A percentile compares a stretch with the other conserved stretches of the same genome.
Evolutionary conservation across 805 yeast genomes (phyloP).

Genomic region (Candida andamanensis): DNA sequence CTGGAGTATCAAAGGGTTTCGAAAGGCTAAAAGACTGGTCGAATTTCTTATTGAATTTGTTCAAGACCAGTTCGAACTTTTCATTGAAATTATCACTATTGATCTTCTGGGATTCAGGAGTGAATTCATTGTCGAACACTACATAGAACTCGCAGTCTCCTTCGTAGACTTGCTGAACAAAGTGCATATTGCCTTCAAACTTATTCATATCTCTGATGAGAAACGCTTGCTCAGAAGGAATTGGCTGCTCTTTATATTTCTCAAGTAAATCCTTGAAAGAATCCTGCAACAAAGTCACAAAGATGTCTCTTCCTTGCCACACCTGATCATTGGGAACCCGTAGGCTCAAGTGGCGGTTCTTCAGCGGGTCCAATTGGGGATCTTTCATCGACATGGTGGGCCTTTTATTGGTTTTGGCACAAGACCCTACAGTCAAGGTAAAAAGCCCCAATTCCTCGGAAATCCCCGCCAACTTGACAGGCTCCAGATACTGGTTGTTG

Average conservation of each 20-base stretch:
- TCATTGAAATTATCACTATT: conserved; percentile 29
- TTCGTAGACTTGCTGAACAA: conserved; percentile 67
- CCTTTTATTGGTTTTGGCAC: conserved; percentile 37
- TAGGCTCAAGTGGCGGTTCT: conserved; percentile 62
- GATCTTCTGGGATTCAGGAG: conserved; percentile 36
- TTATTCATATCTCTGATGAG: conserved; percentile 53
- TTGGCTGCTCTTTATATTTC: conserved; percentile 14
- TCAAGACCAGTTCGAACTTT: conserved; percentile 27
- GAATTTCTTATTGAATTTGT: conserved; percentile 51
- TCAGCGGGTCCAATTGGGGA: conserved; percentile 45
- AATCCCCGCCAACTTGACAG: conserved; percentile 36
- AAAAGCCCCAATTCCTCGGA: conserved; percentile 68
- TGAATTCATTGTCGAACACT: conserved; percentile 45
- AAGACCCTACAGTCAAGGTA: conserved; percentile 53
- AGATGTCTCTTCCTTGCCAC: conserved; percentile 80
- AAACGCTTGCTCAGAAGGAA: conserved; percentile 48
- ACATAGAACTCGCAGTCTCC: conserved; percentile 77
- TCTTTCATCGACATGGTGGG: conserved; percentile 34
- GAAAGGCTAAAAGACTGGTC: conserved; percentile 42
- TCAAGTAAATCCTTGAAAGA: conserved; percentile 47
- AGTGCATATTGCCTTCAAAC: conserved; percentile 74
- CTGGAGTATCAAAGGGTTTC: conserved; percentile 47
- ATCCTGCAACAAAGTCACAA: conserved; percentile 63
- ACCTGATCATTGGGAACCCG: conserved; percentile 63
- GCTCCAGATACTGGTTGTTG: conserved; percentile 27